phyloP scores from a whole-genome alignment of 371 early-diverging fungal genomes.

The Dichotomocladium elegans region DNA sequence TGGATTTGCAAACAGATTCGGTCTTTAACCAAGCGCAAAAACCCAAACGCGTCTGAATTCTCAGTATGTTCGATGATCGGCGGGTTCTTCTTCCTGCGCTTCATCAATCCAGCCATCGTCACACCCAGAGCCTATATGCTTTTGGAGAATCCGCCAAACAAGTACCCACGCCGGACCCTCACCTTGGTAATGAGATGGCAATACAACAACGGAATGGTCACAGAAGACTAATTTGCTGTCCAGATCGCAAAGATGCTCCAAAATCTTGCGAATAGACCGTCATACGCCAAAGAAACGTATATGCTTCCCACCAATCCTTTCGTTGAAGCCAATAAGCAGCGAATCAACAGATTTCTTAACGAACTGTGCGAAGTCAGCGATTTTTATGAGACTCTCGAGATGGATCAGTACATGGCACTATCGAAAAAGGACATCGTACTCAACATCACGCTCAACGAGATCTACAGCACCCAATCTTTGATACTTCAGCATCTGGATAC shows the following conservation, averaged over 20 bases:
- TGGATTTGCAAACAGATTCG: conserved; percentile 98
- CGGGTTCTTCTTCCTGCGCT: conserved; percentile 96
- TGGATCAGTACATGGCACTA: conserved; percentile 95
- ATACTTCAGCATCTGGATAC: conserved; percentile 78
- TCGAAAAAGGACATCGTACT: conserved; percentile 88
- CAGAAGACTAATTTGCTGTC: not conserved
- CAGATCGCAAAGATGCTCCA: conserved; percentile 90
- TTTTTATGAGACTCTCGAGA: conserved; percentile 92
- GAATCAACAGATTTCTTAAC: conserved; percentile 83
- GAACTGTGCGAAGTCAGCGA: conserved; percentile 93
- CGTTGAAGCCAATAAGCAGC: conserved; percentile 82
- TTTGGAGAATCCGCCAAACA: conserved; percentile 76
- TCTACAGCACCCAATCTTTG: conserved; percentile 86
- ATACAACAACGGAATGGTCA: not conserved
- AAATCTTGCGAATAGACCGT: conserved; percentile 93
- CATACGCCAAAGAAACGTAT: conserved; percentile 88
- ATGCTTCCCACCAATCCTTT: conserved; percentile 89
- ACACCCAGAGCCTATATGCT: conserved; percentile 94
- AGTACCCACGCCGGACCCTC: conserved; percentile 81
- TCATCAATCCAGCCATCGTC: conserved; percentile 95
- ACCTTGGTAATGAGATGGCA: conserved; percentile 61
- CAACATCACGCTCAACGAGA: conserved; percentile 89
- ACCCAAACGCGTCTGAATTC: conserved; percentile 84
- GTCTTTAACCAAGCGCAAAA: conserved; percentile 87
- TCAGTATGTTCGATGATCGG: conserved; percentile 93